Base-by-base conservation (phyloP, 257 asterid species). In the Petrea volubilis region DNA sequence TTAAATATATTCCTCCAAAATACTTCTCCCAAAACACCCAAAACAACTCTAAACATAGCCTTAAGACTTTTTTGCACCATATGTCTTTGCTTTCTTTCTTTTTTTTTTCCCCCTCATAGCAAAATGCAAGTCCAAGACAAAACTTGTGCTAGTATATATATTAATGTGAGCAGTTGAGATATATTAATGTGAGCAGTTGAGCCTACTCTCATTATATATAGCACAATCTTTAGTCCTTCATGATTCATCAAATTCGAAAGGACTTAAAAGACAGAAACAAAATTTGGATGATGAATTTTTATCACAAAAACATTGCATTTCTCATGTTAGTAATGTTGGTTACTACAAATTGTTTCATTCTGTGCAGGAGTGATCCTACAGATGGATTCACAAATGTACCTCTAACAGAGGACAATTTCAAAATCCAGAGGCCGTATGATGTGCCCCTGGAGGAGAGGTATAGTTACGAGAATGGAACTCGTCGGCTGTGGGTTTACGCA, bases 401-500 rank as follows among this genome's bases (percentile, higher is more conserved):
- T 28, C 27, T 78, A 36, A 81, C 72, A 5, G 61, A 68, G 24
- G 81, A 38, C 0, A 81, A 81, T 33, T 55, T 81, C 36, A 74
- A 27, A 27, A 41, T 81, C 41, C 83, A 81, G 28, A 71, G 74
- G 74, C 81, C 83, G 13, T 81, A 78, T 27, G 62, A 81, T 61
- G 67, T 78, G 46, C 81, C 81, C 4, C 59, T 72, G 50, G 81
- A 78, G 11, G 74, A 78, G 21, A 60, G 83, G 1, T 75, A 81
- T 64, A 56, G 79, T 24, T 64, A 53, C 1, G 64, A 33, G 9
- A 68, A 78, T 33, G 84, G 86, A 7, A 70, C 43, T n/a, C 86
- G 51, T 15, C 75, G 78, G 44, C 49, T 82, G 18, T 82, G 86
- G 84, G 80, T 75, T 41, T 72, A 68, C 15, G 83, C 79, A 1